Percentiles rank a stretch among this genome's conserved stretches.
Conservation (phyloP, 345 rosid species). For the Populus alba region DNA sequence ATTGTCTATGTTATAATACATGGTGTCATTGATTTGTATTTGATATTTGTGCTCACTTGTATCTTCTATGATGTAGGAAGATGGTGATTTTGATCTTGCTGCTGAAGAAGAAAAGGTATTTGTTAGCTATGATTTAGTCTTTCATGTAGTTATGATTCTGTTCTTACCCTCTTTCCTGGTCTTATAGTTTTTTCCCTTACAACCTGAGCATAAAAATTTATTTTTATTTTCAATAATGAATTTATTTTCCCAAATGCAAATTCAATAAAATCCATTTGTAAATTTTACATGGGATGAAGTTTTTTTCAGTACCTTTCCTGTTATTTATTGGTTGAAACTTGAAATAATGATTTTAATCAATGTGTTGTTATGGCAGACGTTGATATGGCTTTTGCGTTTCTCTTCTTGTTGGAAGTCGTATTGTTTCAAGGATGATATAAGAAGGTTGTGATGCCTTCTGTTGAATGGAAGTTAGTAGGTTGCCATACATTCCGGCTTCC, state of each 20-base stretch:
- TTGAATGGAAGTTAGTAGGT: not conserved
- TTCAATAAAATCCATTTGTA: not conserved
- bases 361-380: not conserved
- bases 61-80: constrained; percentile 63
- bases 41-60: constrained; percentile 13
- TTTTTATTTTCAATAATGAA: not conserved
- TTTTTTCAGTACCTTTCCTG: not conserved
- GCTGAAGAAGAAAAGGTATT: constrained; percentile 79
- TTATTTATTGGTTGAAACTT: not conserved
- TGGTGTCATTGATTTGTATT: not conserved
- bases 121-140: constrained; percentile 5
- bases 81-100: constrained; percentile 74
- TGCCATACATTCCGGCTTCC: not conserved
- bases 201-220: not conserved
- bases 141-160: not conserved
- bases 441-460: not conserved
- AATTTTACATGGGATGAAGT: not conserved
- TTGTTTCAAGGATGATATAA: not conserved
- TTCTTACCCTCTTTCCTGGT: not conserved
- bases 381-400: not conserved
- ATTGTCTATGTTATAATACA: not conserved
- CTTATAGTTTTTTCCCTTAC: not conserved
- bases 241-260: not conserved
- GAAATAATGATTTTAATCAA: not conserved
- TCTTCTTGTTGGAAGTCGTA: not conserved